Conservation (phyloP, 371 early-diverging fungal species). For the Saksenaea vasiformis region DNA sequence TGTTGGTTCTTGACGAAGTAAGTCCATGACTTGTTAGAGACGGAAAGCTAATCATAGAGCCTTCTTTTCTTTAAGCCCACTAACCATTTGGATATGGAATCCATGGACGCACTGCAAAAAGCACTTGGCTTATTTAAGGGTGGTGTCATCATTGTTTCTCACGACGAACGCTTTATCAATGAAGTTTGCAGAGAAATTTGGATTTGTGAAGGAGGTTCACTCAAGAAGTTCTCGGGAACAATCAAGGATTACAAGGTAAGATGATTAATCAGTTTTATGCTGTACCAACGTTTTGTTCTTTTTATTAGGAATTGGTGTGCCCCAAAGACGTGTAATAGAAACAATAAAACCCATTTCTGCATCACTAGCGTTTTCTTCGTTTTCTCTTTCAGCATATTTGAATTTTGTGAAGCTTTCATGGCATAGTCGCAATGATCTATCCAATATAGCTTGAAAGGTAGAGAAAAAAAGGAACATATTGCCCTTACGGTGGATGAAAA, state of each 20-base stretch:
- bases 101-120: conserved; percentile 87
- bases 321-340: conserved; percentile 27
- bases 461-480: no score
- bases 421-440: no score
- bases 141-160: conserved; percentile 91
- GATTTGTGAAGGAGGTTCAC: conserved; percentile 74
- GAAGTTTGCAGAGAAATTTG: conserved; percentile 89
- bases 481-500: no score
- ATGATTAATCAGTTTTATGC: background rate
- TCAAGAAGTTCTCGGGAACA: conserved; percentile 65
- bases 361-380: no score
- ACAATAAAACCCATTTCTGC: background rate
- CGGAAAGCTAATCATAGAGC: background rate
- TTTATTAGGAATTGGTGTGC: conserved; percentile 22
- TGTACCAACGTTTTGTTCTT: background rate
- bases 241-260: conserved; percentile 55
- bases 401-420: no score
- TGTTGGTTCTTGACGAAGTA: conserved; percentile 96
- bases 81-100: conserved; percentile 90
- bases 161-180: conserved; percentile 91
- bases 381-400: no score
- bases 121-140: conserved; percentile 85
- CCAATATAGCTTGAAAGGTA: no score
- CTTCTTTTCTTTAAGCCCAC: conserved; percentile 58
- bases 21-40: conserved; percentile 9